Evolutionary conservation across 306 rosid species (phyloP), one percentile per base, ranked within the genome.

Genomic region (Quillaja saponaria): DNA sequence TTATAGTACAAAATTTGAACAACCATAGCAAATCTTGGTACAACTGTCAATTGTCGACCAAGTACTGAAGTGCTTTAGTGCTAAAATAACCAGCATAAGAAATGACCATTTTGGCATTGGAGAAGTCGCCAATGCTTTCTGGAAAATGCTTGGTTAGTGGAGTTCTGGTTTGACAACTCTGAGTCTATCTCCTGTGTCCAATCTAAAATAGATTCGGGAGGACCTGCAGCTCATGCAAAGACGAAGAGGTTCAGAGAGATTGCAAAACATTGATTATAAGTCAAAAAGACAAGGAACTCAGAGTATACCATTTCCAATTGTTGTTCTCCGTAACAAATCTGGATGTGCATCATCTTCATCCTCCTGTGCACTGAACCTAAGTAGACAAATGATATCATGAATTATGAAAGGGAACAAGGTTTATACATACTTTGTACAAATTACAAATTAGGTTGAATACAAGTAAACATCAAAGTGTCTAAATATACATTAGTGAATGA

Each of bases 41-140:
- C 38, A 79, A 63, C 28, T 44, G 49, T 42, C 55, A 28, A 17
- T 21, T 15, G 17, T 41, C 64, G 66, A 55, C 56, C 58, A 20
- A 10, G 47, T 40, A 67, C 7, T 34, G 49, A 65, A 65, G 28
- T 60, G 55, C 66, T 19, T 10, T 46, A 68, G 48, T 47, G 15
- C 63, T 50, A 79, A 71, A 53, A 14, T 15, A 41, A 56, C 31
- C 6, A 3, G 17, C 6, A 19, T 37, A 45, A 51, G 59, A 57
- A 51, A 75, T 68, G 55, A 87, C 91, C 99, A 55, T 92, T 76
- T 85, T 89, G 95, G 77, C 95, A 92, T 71, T 89, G 95, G 49
- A 92, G 86, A 78, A 92, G 97, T 58, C 96, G 99, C 99, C 99
- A 92, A 70, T 81, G 90, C 81, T 85, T 92, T 79, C 91, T 71